phyloP scores from a whole-genome alignment of 192 early-diverging fungal genomes.

The Coemansia sp. region DNA sequence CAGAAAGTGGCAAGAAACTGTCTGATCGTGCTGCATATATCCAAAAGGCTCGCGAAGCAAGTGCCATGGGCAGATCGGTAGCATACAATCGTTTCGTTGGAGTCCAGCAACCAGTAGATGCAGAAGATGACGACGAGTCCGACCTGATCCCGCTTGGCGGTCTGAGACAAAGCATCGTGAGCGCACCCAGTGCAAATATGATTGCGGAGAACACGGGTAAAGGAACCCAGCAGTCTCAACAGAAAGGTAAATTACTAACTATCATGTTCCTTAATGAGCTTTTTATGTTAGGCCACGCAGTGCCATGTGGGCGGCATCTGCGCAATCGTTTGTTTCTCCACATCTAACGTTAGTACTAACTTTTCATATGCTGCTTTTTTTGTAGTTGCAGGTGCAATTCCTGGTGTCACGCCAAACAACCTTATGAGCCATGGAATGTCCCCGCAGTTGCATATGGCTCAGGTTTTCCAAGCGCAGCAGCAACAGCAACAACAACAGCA shows the following conservation, averaged over 20 bases:
- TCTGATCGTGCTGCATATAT: constrained; percentile 40
- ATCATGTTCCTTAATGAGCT: not conserved
- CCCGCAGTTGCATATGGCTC: too few species aligned
- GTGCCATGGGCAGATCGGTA: constrained; percentile 25
- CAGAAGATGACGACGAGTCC: constrained; percentile 23
- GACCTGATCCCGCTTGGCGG: constrained; percentile 41
- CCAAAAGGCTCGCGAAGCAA: constrained; percentile 45
- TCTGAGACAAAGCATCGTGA: constrained; percentile 8
- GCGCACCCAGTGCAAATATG: too few species aligned
- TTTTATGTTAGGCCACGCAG: too few species aligned
- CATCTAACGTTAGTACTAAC: not conserved
- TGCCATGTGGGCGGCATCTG: too few species aligned
- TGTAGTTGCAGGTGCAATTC: constrained; percentile 1
- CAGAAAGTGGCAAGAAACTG: constrained; percentile 5
- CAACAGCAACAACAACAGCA: not conserved
- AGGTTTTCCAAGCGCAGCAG: too few species aligned
- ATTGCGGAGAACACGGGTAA: too few species aligned
- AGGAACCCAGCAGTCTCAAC: not conserved
- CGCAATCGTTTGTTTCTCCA: not conserved
- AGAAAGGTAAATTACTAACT: not conserved
- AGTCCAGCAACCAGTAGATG: not conserved
- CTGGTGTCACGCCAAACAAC: not conserved
- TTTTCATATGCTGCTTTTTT: not conserved
- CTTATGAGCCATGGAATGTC: too few species aligned
- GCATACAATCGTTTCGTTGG: constrained; percentile 9